These are phyloP conservation scores for Saccharomyces hybrid DNA, from an alignment of 1,139 yeast genomes.

Conservation along the genomic window DNA sequence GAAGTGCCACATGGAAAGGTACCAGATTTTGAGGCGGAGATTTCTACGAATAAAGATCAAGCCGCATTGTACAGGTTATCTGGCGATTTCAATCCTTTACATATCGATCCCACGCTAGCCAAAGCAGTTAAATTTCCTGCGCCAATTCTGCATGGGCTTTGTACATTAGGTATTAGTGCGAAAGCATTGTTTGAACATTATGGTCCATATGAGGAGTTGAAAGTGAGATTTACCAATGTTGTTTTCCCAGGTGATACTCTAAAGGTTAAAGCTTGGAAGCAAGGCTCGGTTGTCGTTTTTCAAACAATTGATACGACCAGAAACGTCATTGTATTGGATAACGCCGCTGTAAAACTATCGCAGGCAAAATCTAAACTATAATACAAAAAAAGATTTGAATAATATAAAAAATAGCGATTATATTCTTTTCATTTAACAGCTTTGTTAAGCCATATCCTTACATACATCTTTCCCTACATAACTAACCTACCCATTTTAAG, in stretches of 20 bases:
- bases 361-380: conserved; percentile 24
- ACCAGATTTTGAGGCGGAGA: conserved; percentile 62
- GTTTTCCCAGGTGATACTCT: conserved; percentile 97
- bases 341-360: conserved; percentile 73
- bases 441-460: neutral
- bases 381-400: neutral
- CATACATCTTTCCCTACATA: neutral
- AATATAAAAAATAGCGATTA: neutral
- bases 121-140: conserved; percentile 77
- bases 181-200: conserved; percentile 70
- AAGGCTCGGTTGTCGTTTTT: conserved; percentile 63
- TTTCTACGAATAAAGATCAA: conserved; percentile 61
- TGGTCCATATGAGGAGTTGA: conserved; percentile 79
- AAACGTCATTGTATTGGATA: conserved; percentile 69
- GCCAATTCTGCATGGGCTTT: conserved; percentile 91
- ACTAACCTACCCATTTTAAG: neutral
- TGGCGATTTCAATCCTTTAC: conserved; percentile 93
- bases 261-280: conserved; percentile 78
- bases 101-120: conserved; percentile 88
- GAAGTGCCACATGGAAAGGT: conserved; percentile 49
- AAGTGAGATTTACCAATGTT: conserved; percentile 84
- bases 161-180: conserved; percentile 76
- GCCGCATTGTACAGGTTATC: conserved; percentile 88
- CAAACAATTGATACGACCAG: conserved; percentile 80
- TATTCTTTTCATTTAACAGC: neutral